Base-by-base conservation (phyloP, 495 filamentous ascomycete genomes). In the Mycothermus thermophilus region DNA sequence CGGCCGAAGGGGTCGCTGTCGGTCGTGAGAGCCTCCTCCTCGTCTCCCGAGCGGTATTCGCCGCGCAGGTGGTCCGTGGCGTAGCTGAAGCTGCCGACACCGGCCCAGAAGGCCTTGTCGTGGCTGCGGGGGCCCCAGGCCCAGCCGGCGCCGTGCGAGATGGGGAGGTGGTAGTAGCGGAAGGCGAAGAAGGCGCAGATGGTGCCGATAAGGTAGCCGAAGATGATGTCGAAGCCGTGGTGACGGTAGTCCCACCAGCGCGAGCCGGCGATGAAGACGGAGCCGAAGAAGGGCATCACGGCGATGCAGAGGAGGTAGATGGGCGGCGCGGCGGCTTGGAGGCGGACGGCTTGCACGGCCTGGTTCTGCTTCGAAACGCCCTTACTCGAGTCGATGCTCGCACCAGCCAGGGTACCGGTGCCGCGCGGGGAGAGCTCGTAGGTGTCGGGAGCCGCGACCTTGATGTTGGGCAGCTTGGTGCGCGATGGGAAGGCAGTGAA, bases 161-260 rank as follows among this genome's bases (percentile, higher is more conserved):
- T 70, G 9, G 80, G 77, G 7, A 82, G 58, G 44, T 83, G 77
- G 40, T 74, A 74, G 38, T 61, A 72, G 13, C 60, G 52, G 54
- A 74, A 74, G 15, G 64, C 46, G 41, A 67, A 71, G 35, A 64
- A 54, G 8, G 69, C 56, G 4, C 41, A 41, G 24, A 66, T 44
- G 15, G 55, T 47, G 6, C 81, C 81, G 29, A 87, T 72, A 2
- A 80, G 47, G 14, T 69, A 77, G 5, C 84, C 83, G 17, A 79
- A 81, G 15, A 93, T 64, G 27, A 92, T 85, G 40, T 93, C 85
- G 57, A 93, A 92, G 9, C 78, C 81, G 57, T 92, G 83, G 45
- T 93, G 85, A 7, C 83, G 69, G 48, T 80, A 84, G 50, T 93
- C 85, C 66, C 84, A 75, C 56, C 67, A 76, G 13, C 73, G 63